These are phyloP conservation scores for Fomitiporia mediterranea DNA, from an alignment of 1,284 basidiomycete species.

Conservation along the genomic window DNA sequence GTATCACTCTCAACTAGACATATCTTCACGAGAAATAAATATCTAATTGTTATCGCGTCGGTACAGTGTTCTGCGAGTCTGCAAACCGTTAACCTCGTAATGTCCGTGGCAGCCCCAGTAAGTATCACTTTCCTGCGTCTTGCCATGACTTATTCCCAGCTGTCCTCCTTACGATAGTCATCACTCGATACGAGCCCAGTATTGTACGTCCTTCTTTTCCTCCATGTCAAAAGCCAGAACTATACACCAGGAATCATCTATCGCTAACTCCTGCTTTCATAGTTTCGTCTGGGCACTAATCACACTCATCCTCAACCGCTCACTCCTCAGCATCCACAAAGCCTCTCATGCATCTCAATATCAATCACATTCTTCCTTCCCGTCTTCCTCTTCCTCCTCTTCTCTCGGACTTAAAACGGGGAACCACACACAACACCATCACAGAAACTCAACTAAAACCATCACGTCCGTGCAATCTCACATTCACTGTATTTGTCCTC, in stretches of 20 bases:
- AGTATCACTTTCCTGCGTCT: background rate
- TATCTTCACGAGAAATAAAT: no score
- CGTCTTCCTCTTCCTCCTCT: no score
- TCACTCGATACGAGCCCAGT: conserved; percentile 1
- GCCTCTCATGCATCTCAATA: no score
- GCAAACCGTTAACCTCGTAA: conserved; percentile 6
- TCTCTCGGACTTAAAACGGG: no score
- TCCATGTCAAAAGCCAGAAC: no score
- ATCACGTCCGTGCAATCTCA: no score
- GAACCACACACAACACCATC: background rate
- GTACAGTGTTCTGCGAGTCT: background rate
- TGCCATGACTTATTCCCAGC: no score
- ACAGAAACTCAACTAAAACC: no score
- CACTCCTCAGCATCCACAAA: conserved; percentile 16
- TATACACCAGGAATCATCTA: no score
- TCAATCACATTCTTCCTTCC: no score
- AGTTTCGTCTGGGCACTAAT: conserved; percentile 19
- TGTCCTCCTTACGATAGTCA: background rate
- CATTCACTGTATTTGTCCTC: no score
- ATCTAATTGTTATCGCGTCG: no score
- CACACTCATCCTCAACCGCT: conserved; percentile 17
- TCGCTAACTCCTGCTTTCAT: background rate
- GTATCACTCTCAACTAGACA: background rate
- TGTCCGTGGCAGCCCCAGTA: conserved; percentile 6
- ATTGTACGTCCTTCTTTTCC: background rate